Base-by-base conservation (phyloP, 2,329 filamentous ascomycete species). In the Phaeosphaeriaceae sp. region DNA sequence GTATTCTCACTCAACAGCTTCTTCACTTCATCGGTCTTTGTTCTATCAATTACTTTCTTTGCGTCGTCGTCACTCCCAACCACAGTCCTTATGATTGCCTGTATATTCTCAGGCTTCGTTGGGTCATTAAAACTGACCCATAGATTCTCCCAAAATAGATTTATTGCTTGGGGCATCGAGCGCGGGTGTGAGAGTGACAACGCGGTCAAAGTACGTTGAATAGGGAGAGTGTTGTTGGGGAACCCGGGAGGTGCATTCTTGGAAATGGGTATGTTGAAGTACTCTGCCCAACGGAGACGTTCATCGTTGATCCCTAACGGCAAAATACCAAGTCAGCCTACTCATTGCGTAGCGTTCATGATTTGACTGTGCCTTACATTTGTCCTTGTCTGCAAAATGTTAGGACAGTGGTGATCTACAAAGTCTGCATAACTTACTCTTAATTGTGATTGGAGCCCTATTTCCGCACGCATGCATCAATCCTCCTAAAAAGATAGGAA, bases 401-500 rank as follows among this genome's bases (percentile, higher is more conserved):
- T 40, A 63, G 52, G 13, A 18, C 9, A 4, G 11, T 26, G 7
- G 11, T 1, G 23, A 11, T 26, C 11, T 26, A 6, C 23, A 8
- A 26, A 8, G 23, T 26, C 23, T 8, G 11, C 23, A 26, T 26
- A 11, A 26, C 71, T 40, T 67, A 83, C 81, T 85, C 52, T 81
- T 84, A 64, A 87, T 79, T 2, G 71, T 65, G 20, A 86, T 70
- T 1, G 84, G 84, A 1, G 84, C 64, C 2, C 60, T 77, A 60
- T 85, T 86, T 21, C 75, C 76, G 63, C 79, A 82, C 0, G 71
- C 67, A 46, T 85, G 79, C 78, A 87, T 84, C 43, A 87, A 66
- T 0, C 83, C 83, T 4, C 82, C 82, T 0, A 86, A 75, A 42
- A 86, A 79, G 44, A 87, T 81, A 6, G 84, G 84, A 7, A 84